Evolutionary conservation across 129 eudicot genomes (phyloP), one percentile per base, ranked within the genome.

Genomic region (Rutidosis leptorrhynchoides): DNA sequence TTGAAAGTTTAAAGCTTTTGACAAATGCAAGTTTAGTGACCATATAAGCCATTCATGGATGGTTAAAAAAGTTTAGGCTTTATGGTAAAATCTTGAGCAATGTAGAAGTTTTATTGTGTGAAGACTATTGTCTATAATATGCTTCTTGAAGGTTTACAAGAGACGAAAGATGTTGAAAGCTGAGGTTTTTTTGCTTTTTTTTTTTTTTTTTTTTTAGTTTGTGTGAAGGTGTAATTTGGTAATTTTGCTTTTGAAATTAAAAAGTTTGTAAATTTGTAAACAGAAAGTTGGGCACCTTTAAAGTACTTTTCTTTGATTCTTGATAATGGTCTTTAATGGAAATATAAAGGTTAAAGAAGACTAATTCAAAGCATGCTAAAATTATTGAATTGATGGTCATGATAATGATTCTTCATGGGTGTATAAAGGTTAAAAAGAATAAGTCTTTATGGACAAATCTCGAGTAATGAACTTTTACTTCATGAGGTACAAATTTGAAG

Each of bases 221-320:
- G 43, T 42, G 26, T 65, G 22, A 53, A 52, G 77, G 77, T 43
- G 27, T 58, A 64, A 10, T 53, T 4, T 59, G 68, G 68, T 70
- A 70, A 70, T 17, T 48, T 62, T 25, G 45, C 17, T 7, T 9
- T 17, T 28, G 29, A 3, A 32, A 51, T n/a, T 55, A 48, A 72
- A 53, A 71, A 62, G 58, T 48, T 61, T 71, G 68, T 48, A 52
- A 60, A 64, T 58, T 42, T 71, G 68, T 48, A 52, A 60, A 64
- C 58, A 37, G 55, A 70, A 20, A 30, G 61, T 15, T 60, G 28
- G 68, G 23, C 22, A 23, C 68, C 24, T 54, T 30, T 71, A 62
- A 32, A 48, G 76, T 62, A 20, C 20, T 7, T 45, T 24, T 43
- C 43, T 65, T 23, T 24, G 55, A 33, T 33, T 62, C 46, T 62